Conservation (phyloP, 179 eudicot species). For the Pouteria campechiana region DNA sequence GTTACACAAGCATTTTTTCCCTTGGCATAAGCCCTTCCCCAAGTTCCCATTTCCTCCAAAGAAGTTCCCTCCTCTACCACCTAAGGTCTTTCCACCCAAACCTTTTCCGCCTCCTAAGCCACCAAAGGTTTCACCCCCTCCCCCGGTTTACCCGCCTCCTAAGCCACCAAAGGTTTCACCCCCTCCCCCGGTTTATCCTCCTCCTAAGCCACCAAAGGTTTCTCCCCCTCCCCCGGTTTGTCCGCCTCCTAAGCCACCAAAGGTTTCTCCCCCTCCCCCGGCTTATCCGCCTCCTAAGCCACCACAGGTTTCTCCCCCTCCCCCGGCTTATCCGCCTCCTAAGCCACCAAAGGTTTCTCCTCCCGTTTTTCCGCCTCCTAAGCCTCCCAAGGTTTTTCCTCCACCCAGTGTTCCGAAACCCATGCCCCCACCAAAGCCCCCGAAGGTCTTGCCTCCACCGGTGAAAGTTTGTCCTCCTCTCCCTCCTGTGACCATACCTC, state of each 20-base stretch:
- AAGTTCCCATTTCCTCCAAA: conserved; percentile 10
- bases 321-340: no score
- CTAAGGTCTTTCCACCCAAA: conserved; percentile 1
- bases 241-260: not conserved
- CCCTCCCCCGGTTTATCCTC: conserved; percentile 6
- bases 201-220: not conserved
- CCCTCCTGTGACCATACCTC: no score
- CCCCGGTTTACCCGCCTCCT: conserved; percentile 5
- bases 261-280: conserved; percentile 4
- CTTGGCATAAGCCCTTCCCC: conserved; percentile 10
- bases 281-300: no score
- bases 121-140: not conserved
- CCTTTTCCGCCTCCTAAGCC: conserved; percentile 2
- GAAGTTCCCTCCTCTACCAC: conserved; percentile 1
- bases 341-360: no score
- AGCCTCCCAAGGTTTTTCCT: no score
- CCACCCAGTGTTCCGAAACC: no score
- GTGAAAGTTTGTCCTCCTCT: no score
- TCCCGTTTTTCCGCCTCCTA: no score
- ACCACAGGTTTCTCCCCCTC: no score
- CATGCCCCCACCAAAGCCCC: no score
- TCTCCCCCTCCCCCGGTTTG: conserved; percentile 3
- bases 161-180: not conserved
- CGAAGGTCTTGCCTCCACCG: no score
- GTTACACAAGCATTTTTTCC: conserved; percentile 6